These are phyloP conservation scores for Starmerella potacharoeniae DNA, from an alignment of 805 yeast species.

Conservation along the genomic window DNA sequence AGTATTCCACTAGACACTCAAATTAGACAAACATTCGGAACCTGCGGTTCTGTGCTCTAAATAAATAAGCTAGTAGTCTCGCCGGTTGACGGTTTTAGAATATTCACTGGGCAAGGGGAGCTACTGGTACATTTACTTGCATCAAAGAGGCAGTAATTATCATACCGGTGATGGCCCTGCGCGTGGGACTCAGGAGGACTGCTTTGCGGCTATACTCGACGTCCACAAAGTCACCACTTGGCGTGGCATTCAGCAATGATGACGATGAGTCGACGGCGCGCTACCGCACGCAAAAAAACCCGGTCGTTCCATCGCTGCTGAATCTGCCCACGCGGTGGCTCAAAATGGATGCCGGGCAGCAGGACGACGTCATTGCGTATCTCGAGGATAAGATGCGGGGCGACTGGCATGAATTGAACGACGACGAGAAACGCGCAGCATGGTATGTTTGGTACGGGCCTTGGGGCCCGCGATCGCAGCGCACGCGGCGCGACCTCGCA, in stretches of 20 bases:
- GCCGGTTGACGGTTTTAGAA: too few species aligned
- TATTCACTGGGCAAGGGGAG: too few species aligned
- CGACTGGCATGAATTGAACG: slow-evolving; percentile 27
- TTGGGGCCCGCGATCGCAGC: slow-evolving; percentile 30
- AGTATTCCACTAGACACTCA: too few species aligned
- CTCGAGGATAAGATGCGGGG: slow-evolving; percentile 30
- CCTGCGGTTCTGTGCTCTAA: too few species aligned
- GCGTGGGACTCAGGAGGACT: background rate
- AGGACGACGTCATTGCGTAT: slow-evolving; percentile 30
- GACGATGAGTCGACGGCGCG: slow-evolving; percentile 23
- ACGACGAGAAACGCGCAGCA: slow-evolving; percentile 28
- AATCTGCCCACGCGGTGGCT: slow-evolving; percentile 27
- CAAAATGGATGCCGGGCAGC: slow-evolving; percentile 28
- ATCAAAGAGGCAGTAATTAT: background rate
- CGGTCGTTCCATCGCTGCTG: slow-evolving; percentile 27
- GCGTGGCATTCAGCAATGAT: slow-evolving; percentile 23
- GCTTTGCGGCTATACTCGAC: slow-evolving; percentile 3
- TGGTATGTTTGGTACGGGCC: slow-evolving; percentile 28
- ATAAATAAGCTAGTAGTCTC: too few species aligned
- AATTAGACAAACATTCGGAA: too few species aligned
- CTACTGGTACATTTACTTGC: background rate
- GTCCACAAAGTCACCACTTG: slow-evolving; percentile 21
- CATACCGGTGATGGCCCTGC: background rate
- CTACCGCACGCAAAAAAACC: slow-evolving; percentile 25
- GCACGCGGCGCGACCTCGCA: slow-evolving; percentile 21